Percentiles rank a stretch among this genome's conserved stretches.
These are phyloP conservation scores for Aspergillus cristatus DNA, from an alignment of 495 filamentous ascomycete species.

Conservation along the genomic window DNA sequence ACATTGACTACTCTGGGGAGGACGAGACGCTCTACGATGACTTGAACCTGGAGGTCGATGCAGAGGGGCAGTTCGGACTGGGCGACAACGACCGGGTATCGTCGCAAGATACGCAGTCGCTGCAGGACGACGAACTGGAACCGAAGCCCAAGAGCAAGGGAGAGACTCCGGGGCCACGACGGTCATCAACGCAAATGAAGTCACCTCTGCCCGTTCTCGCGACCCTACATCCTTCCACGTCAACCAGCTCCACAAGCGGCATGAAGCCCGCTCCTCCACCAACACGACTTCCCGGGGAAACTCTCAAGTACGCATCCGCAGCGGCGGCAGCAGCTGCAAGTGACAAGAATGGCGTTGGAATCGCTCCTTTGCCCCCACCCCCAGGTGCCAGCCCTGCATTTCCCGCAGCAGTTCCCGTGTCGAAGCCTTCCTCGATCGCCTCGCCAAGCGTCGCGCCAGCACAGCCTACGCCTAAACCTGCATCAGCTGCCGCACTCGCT, in stretches of 20 bases:
- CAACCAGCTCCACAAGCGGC: slow-evolving; percentile 54
- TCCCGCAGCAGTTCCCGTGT: slow-evolving; percentile 31
- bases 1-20: slow-evolving; percentile 73
- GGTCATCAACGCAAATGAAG: slow-evolving; percentile 87
- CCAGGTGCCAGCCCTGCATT: slow-evolving; percentile 50
- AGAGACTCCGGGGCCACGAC: slow-evolving; percentile 44
- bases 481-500: slow-evolving; percentile 23
- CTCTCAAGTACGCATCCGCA: slow-evolving; percentile 91
- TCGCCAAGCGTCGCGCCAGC: slow-evolving; percentile 46
- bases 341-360: slow-evolving; percentile 81
- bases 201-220: slow-evolving; percentile 85
- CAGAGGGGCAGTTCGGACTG: slow-evolving; percentile 75
- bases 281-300: slow-evolving; percentile 74
- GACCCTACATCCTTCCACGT: slow-evolving; percentile 49
- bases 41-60: slow-evolving; percentile 79
- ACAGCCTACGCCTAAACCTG: slow-evolving; percentile 41
- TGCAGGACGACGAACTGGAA: slow-evolving; percentile 75
- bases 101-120: slow-evolving; percentile 89
- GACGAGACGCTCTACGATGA: slow-evolving; percentile 96
- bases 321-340: slow-evolving; percentile 91
- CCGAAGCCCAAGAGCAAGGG: slow-evolving; percentile 44
- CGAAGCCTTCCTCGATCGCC: slow-evolving; percentile 40
- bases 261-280: slow-evolving; percentile 93
- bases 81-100: slow-evolving; percentile 79
- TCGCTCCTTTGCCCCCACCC: slow-evolving; percentile 82